A percentile compares a stretch with the other conserved stretches of the same genome.
phyloP scores from a whole-genome alignment of 2,329 filamentous ascomycete genomes.

The Bipolaris bicolor region DNA sequence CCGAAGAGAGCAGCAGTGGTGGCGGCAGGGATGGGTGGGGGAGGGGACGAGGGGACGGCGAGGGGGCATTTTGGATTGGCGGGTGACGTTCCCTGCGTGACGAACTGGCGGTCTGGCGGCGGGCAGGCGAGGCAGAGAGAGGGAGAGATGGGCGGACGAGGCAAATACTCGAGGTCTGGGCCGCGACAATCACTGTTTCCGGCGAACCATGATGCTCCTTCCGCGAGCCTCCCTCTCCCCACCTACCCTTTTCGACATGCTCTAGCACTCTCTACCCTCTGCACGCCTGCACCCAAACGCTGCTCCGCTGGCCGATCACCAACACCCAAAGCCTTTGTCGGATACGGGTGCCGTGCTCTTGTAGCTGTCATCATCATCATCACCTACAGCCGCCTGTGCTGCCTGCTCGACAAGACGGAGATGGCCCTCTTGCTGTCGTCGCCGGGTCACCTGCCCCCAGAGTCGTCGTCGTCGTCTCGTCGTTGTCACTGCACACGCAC shows the following conservation, averaged over 20 bases:
- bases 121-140: not conserved
- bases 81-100: conserved; percentile 11
- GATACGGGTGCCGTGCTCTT: no score
- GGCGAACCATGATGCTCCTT: not conserved
- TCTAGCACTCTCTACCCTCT: not conserved
- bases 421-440: not conserved
- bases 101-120: conserved; percentile 15
- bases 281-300: no score
- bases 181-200: not conserved
- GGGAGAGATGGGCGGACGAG: not conserved
- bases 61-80: conserved; percentile 2
- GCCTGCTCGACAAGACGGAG: no score
- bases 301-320: not conserved
- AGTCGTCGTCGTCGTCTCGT: not conserved
- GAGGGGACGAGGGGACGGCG: not conserved
- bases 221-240: not conserved
- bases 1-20: conserved; percentile 6
- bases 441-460: not conserved
- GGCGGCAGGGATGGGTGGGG: not conserved
- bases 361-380: no score
- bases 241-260: conserved; percentile 9
- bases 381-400: not conserved
- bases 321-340: not conserved
- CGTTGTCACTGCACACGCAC: not conserved
- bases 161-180: not conserved